phyloP scores from a whole-genome alignment of 495 filamentous ascomycete species.

The Poronia punctata region DNA sequence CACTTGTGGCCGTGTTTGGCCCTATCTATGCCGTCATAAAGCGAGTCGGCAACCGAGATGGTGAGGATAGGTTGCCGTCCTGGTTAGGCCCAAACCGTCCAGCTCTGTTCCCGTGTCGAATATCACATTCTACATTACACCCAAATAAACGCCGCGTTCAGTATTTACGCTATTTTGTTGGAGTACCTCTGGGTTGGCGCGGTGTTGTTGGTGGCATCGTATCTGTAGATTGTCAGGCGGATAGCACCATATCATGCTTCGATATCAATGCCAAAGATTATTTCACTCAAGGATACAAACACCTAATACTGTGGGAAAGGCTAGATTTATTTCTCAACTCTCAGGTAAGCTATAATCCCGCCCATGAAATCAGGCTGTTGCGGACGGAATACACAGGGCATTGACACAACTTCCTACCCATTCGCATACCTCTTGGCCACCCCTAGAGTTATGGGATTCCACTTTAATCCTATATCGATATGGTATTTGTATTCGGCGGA shows the following conservation, averaged over 20 bases:
- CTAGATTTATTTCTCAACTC: slow-evolving; percentile 49
- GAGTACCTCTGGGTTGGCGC: slow-evolving; percentile 57
- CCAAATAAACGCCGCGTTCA: slow-evolving; percentile 57
- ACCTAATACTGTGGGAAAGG: slow-evolving; percentile 48
- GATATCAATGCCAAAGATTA: slow-evolving; percentile 53
- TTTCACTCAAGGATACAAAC: slow-evolving; percentile 41
- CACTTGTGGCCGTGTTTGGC: neutral
- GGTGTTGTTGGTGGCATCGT: slow-evolving; percentile 47
- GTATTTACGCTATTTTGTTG: slow-evolving; percentile 60
- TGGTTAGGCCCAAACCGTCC: slow-evolving; percentile 24
- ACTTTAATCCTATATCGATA: slow-evolving; percentile 71
- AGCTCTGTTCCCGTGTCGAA: slow-evolving; percentile 52
- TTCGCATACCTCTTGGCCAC: slow-evolving; percentile 65
- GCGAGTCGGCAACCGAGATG: no score
- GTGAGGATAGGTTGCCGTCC: slow-evolving; percentile 1
- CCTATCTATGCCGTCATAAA: no score
- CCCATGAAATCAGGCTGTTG: neutral
- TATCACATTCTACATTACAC: slow-evolving; percentile 54
- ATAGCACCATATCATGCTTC: slow-evolving; percentile 46
- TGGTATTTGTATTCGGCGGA: slow-evolving; percentile 67
- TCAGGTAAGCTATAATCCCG: slow-evolving; percentile 27
- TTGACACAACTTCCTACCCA: slow-evolving; percentile 46
- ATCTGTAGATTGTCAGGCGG: slow-evolving; percentile 29
- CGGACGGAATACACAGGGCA: slow-evolving; percentile 28
- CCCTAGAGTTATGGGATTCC: slow-evolving; percentile 61